Conservation (phyloP, 768 basidiomycete species). For the Rubroboletus satanas region DNA sequence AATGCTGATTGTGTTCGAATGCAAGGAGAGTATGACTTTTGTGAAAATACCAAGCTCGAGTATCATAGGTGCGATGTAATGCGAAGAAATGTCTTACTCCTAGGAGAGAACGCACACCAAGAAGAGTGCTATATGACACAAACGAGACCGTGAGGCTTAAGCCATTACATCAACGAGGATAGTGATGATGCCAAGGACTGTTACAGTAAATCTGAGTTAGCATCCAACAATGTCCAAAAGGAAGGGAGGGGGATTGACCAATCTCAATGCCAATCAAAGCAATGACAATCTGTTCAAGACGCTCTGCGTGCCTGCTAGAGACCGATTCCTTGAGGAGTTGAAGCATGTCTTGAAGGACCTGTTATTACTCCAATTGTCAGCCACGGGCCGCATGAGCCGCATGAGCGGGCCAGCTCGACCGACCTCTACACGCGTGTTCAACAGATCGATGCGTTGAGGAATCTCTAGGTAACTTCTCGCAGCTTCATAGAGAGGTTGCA, state of each 20-base stretch:
- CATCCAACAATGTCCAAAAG: background rate
- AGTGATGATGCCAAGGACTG: conserved; percentile 86
- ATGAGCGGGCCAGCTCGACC: conserved; percentile 19
- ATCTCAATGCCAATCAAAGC: conserved; percentile 87
- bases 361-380: conserved; percentile 2
- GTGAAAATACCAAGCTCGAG: conserved; percentile 2
- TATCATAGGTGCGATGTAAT: conserved; percentile 6
- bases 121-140: conserved; percentile 10
- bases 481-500: conserved; percentile 92
- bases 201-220: conserved; percentile 3
- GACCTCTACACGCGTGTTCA: conserved; percentile 93
- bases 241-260: conserved; percentile 39
- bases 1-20: background rate
- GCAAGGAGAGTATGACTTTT: background rate
- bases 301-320: conserved; percentile 84
- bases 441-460: conserved; percentile 85
- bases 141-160: conserved; percentile 18
- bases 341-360: conserved; percentile 97
- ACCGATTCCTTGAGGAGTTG: conserved; percentile 93
- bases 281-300: conserved; percentile 91
- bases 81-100: conserved; percentile 1
- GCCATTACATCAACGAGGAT: conserved; percentile 82
- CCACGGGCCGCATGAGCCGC: background rate
- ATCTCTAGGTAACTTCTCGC: conserved; percentile 93
- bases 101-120: conserved; percentile 1